phyloP scores from a whole-genome alignment of 1,284 basidiomycete genomes.

The Leccinum griseonigrum region DNA sequence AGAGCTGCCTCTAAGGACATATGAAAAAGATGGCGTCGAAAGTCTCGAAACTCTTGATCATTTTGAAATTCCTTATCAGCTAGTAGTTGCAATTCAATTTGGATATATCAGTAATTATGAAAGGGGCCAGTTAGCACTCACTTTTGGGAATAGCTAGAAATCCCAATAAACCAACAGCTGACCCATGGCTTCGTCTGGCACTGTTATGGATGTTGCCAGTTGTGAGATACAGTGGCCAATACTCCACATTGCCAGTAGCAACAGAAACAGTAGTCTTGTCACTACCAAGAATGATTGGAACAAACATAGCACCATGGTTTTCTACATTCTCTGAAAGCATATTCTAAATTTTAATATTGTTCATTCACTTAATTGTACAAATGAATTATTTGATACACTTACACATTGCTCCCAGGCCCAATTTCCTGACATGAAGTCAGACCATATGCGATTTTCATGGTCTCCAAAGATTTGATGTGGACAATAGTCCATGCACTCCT shows the following conservation, averaged over 20 bases:
- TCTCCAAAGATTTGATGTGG: neutral
- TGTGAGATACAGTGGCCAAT: neutral
- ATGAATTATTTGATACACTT: neutral
- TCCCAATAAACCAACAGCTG: neutral
- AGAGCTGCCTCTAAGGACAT: neutral
- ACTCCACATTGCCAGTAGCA: conserved; percentile 2
- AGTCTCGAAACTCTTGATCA: neutral
- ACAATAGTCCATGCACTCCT: neutral
- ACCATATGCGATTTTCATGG: neutral
- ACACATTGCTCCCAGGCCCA: neutral
- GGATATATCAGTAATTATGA: neutral
- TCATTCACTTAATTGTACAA: neutral
- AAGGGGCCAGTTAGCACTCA: neutral
- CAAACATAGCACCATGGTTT: neutral
- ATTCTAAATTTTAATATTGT: neutral
- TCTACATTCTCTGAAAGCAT: neutral
- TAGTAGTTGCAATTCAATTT: neutral
- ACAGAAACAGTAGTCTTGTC: conserved; percentile 10
- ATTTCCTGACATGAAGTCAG: neutral
- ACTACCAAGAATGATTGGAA: conserved; percentile 5
- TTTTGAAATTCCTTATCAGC: neutral
- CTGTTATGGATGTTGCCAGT: neutral
- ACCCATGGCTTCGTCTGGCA: neutral
- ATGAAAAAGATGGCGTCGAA: neutral
- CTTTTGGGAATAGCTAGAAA: neutral